phyloP scores from a whole-genome alignment of 2,329 filamentous ascomycete genomes.

The Clonostachys sp. region DNA sequence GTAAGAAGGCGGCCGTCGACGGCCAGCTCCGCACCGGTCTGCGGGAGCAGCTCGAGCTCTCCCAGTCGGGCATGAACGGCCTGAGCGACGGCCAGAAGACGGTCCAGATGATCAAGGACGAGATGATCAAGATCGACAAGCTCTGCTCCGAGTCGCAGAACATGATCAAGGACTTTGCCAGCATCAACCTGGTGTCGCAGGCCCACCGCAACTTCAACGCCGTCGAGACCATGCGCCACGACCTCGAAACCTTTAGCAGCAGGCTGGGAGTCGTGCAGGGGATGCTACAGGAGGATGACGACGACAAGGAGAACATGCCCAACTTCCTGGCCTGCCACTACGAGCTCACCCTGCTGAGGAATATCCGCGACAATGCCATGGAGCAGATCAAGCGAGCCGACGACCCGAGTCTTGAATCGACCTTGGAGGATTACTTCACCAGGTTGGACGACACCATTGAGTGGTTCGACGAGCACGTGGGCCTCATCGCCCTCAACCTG shows the following conservation, averaged over 20 bases:
- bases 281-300: slow-evolving; percentile 78
- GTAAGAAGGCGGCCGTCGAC: slow-evolving; percentile 91
- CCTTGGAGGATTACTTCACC: slow-evolving; percentile 85
- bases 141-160: slow-evolving; percentile 95
- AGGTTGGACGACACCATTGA: slow-evolving; percentile 82
- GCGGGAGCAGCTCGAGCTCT: slow-evolving; percentile 89
- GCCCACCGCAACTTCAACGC: slow-evolving; percentile 95
- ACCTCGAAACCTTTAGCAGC: slow-evolving; percentile 82
- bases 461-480: slow-evolving; percentile 95
- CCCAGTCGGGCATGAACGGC: slow-evolving; percentile 86
- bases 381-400: slow-evolving; percentile 83
- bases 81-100: slow-evolving; percentile 88
- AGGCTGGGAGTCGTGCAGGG: slow-evolving; percentile 71
- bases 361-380: slow-evolving; percentile 94
- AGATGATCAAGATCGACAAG: slow-evolving; percentile 98
- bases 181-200: slow-evolving; percentile 87
- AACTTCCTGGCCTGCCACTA: slow-evolving; percentile 88
- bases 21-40: slow-evolving; percentile 83
- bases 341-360: slow-evolving; percentile 84
- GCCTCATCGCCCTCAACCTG: slow-evolving; percentile 81
- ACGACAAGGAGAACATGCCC: slow-evolving; percentile 83
- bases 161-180: slow-evolving; percentile 94
- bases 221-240: slow-evolving; percentile 87
- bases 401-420: slow-evolving; percentile 71
- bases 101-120: slow-evolving; percentile 90